phyloP scores from a whole-genome alignment of 306 rosid species.

The Fagus sylvatica region DNA sequence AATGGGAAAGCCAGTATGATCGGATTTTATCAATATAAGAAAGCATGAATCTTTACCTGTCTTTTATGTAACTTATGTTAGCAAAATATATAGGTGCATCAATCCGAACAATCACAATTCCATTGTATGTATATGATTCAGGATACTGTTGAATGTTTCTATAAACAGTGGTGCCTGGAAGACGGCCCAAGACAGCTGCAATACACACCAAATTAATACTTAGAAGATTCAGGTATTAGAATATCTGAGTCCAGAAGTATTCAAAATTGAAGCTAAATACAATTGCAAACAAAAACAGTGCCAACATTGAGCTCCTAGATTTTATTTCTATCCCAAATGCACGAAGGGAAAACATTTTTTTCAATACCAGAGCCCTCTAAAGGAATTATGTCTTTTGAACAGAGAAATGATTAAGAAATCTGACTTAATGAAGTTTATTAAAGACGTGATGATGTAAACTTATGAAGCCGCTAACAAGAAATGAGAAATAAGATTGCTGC shows the following conservation, averaged over 20 bases:
- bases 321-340: not conserved
- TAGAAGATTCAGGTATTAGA: conserved; percentile 12
- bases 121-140: conserved; percentile 92
- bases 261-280: not conserved
- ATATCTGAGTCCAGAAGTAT: not conserved
- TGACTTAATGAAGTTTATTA: not conserved
- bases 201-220: conserved; percentile 29
- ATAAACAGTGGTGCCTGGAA: conserved; percentile 95
- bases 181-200: conserved; percentile 98
- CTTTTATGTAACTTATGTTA: conserved; percentile 81
- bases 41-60: conserved; percentile 56
- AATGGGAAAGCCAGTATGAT: conserved; percentile 2
- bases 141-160: conserved; percentile 89
- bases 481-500: not conserved
- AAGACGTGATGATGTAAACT: not conserved
- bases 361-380: not conserved
- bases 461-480: not conserved
- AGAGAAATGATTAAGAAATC: not conserved
- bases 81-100: conserved; percentile 98
- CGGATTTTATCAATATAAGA: not conserved
- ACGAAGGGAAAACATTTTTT: not conserved
- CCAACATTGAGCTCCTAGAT: not conserved
- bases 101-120: conserved; percentile 89
- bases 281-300: conserved; percentile 3
- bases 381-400: not conserved